phyloP scores from a whole-genome alignment of 2,329 filamentous ascomycete species.

The Fusarium udum region DNA sequence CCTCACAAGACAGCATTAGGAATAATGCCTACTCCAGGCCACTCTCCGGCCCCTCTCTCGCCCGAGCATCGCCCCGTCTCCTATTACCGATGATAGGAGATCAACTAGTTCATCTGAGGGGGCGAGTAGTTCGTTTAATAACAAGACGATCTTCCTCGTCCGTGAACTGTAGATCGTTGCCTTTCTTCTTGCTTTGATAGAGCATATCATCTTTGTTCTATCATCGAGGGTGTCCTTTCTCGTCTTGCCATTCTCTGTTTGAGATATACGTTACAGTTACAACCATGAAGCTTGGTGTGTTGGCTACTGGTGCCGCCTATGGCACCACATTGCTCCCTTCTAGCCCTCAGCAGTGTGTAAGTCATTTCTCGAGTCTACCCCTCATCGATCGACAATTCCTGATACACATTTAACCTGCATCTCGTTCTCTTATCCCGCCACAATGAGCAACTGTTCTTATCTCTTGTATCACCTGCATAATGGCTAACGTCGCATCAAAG shows the following conservation, averaged over 20 bases:
- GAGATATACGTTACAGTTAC: neutral
- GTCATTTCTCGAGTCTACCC: neutral
- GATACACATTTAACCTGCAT: neutral
- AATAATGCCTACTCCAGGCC: neutral
- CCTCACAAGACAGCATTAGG: neutral
- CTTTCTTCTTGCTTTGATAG: neutral
- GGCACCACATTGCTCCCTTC: conserved; percentile 3
- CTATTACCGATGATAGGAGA: neutral
- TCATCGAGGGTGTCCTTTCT: neutral
- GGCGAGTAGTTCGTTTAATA: conserved; percentile 5
- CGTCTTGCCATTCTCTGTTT: neutral
- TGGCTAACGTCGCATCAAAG: conserved; percentile 33
- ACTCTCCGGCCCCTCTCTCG: neutral
- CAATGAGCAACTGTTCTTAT: neutral
- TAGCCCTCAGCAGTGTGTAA: conserved; percentile 22
- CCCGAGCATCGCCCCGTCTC: neutral
- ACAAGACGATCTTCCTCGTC: conserved; percentile 9
- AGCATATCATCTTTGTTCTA: neutral
- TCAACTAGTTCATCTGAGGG: neutral
- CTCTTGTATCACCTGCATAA: neutral
- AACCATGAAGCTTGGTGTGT: conserved; percentile 28
- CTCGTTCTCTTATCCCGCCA: neutral
- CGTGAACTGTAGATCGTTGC: conserved; percentile 25
- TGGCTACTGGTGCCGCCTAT: conserved; percentile 15
- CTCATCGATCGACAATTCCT: neutral